phyloP scores from a whole-genome alignment of 768 basidiomycete genomes.

The Auricularia cornea region DNA sequence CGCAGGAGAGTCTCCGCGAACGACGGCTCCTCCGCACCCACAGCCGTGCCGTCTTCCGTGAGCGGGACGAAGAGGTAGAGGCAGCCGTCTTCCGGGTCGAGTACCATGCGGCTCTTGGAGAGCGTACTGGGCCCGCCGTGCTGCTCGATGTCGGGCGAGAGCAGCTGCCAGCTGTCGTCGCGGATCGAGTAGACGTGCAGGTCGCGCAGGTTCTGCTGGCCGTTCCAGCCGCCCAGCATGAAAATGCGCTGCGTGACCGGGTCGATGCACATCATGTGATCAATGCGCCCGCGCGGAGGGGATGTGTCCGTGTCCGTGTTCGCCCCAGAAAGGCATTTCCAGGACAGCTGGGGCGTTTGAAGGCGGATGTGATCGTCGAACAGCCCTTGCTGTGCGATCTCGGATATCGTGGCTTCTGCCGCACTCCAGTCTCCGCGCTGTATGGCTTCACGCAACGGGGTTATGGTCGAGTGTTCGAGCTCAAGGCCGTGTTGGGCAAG shows the following conservation, averaged over 20 bases:
- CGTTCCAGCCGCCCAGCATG: background rate
- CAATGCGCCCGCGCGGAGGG: background rate
- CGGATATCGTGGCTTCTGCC: background rate
- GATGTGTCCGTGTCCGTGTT: background rate
- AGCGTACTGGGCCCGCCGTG: background rate
- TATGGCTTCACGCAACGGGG: background rate
- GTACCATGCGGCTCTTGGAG: background rate
- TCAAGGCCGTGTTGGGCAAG: background rate
- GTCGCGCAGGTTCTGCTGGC: background rate
- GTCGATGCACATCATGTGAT: background rate
- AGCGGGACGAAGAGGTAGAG: background rate
- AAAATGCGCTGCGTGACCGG: background rate
- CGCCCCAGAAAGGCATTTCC: background rate
- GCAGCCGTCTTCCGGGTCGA: background rate
- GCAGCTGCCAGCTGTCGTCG: background rate
- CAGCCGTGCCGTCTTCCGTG: background rate
- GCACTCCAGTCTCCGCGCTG: background rate
- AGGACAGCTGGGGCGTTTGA: background rate
- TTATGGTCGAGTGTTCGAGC: background rate
- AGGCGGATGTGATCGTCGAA: background rate
- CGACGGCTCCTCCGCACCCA: background rate
- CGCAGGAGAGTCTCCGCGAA: background rate
- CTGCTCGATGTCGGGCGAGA: background rate
- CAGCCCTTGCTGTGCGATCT: background rate
- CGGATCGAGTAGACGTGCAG: background rate